phyloP scores from a whole-genome alignment of 371 early-diverging fungal genomes.

The Thermomucor indicae-seudaticae region DNA sequence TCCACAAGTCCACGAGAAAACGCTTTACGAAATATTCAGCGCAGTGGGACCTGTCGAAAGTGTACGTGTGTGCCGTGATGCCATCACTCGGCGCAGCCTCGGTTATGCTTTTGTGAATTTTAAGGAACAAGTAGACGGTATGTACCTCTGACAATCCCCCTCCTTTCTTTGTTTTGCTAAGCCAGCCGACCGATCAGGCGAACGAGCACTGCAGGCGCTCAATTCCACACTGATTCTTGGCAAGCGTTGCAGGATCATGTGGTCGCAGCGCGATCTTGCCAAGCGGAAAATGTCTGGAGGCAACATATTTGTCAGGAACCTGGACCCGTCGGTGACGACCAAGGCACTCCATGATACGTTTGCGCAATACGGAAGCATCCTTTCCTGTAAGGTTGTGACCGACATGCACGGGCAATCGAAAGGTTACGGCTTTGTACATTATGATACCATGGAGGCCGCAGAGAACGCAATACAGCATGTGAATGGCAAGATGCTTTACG shows the following conservation, averaged over 20 bases:
- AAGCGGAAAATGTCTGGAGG: conserved; percentile 83
- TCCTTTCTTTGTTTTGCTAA: background rate
- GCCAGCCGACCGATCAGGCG: conserved; percentile 37
- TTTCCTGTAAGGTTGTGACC: conserved; percentile 96
- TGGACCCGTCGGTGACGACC: conserved; percentile 90
- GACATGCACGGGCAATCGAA: conserved; percentile 77
- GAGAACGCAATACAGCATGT: conserved; percentile 93
- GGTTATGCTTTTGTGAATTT: conserved; percentile 98
- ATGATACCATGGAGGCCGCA: conserved; percentile 92
- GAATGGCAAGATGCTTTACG: conserved; percentile 96
- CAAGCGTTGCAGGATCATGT: conserved; percentile 96
- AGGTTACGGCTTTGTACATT: conserved; percentile 99
- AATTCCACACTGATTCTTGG: conserved; percentile 93
- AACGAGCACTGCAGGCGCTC: conserved; percentile 83
- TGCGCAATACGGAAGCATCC: conserved; percentile 96
- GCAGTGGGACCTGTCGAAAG: conserved; percentile 88
- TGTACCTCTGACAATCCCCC: conserved; percentile 2
- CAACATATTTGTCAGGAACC: conserved; percentile 99
- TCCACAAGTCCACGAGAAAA: conserved; percentile 88
- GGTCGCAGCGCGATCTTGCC: conserved; percentile 94
- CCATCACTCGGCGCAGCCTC: conserved; percentile 89
- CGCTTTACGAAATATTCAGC: conserved; percentile 90
- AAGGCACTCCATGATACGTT: conserved; percentile 98
- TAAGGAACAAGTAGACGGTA: conserved; percentile 66
- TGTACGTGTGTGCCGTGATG: conserved; percentile 96